A percentile compares a stretch with the other conserved stretches of the same genome.
These are phyloP conservation scores for Termitomyces sp. DNA, from an alignment of 768 basidiomycete species.

Conservation along the genomic window DNA sequence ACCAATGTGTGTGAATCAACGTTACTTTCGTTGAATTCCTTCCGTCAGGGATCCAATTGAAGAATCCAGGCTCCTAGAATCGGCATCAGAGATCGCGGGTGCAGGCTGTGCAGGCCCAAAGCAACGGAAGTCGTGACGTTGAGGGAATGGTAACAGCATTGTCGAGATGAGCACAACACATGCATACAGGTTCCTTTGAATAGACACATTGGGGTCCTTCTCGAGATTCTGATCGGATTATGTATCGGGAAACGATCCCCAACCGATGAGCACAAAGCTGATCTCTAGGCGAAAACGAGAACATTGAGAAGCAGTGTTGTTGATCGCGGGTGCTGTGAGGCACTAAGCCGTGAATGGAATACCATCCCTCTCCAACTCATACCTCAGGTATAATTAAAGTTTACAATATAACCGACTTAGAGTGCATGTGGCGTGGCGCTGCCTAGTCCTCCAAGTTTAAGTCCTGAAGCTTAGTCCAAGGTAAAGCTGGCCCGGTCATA, in stretches of 20 bases:
- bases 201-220: conserved; percentile 19
- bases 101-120: conserved; percentile 19
- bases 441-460: not conserved
- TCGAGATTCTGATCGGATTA: conserved; percentile 25
- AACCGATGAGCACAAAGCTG: conserved; percentile 15
- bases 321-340: conserved; percentile 2
- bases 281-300: conserved; percentile 18
- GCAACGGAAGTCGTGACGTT: conserved; percentile 16
- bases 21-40: conserved; percentile 22
- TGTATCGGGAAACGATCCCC: conserved; percentile 12
- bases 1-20: conserved; percentile 21
- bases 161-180: conserved; percentile 18
- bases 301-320: conserved; percentile 4
- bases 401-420: not conserved
- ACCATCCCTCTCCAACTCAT: not conserved
- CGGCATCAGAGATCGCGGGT: conserved; percentile 23
- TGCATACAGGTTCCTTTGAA: conserved; percentile 18
- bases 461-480: not conserved
- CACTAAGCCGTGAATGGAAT: not conserved
- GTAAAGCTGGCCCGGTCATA: not conserved
- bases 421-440: conserved; percentile 9
- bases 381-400: not conserved
- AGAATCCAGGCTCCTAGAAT: conserved; percentile 23
- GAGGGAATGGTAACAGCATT: conserved; percentile 8
- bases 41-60: conserved; percentile 15